phyloP scores from a whole-genome alignment of 306 rosid genomes.

The Begonia loranthoides region DNA sequence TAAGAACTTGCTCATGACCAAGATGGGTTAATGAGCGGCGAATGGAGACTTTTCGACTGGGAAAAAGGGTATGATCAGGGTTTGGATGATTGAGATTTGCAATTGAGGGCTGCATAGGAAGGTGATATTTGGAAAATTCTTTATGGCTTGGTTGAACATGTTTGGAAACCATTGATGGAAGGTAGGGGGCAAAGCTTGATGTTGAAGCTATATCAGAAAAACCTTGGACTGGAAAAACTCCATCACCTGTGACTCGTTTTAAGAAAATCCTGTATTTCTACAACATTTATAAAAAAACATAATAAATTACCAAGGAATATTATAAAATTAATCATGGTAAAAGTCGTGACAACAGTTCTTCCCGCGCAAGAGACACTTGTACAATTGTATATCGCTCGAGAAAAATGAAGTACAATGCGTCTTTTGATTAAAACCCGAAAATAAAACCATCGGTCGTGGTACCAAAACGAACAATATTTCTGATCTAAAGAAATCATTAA shows the following conservation, averaged over 20 bases:
- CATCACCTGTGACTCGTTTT: constrained; percentile 24
- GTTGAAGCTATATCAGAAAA: constrained; percentile 17
- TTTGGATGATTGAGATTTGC: background rate
- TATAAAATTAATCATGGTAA: too few relatives aligned
- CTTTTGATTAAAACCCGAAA: too few relatives aligned
- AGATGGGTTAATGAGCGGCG: too few relatives aligned
- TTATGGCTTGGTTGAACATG: background rate
- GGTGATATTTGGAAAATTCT: background rate
- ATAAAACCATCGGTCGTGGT: too few relatives aligned
- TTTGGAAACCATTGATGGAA: constrained; percentile 8
- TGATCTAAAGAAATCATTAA: too few relatives aligned
- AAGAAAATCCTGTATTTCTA: constrained; percentile 57
- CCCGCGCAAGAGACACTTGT: too few relatives aligned
- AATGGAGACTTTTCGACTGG: constrained; percentile 1
- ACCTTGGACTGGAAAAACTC: constrained; percentile 8
- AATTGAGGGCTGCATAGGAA: background rate
- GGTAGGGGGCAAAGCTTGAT: constrained; percentile 34
- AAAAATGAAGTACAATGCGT: too few relatives aligned
- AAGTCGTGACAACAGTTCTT: too few relatives aligned
- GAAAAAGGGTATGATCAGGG: constrained; percentile 3
- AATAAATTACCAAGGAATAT: background rate
- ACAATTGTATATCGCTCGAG: too few relatives aligned
- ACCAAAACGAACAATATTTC: too few relatives aligned
- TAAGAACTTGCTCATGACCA: too few relatives aligned
- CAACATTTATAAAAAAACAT: background rate